These are phyloP conservation scores for Salvia splendens DNA, from an alignment of 257 asterid species.

Conservation along the genomic window DNA sequence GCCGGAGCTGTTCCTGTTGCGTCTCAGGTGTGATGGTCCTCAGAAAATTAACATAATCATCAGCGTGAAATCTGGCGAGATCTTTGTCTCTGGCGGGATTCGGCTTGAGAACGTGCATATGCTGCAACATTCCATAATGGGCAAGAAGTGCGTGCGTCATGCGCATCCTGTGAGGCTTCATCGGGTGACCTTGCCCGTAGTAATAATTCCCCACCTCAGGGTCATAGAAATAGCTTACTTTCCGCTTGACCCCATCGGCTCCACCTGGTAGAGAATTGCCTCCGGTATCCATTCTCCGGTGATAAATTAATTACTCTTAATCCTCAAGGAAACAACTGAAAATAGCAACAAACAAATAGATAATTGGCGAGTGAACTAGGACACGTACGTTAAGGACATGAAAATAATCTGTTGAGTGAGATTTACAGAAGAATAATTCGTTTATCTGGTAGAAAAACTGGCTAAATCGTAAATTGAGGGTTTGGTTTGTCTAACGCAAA, in stretches of 20 bases:
- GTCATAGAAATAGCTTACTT: slow-evolving; percentile 62
- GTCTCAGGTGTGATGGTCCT: slow-evolving; percentile 65
- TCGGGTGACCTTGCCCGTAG: slow-evolving; percentile 68
- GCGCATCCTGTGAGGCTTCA: slow-evolving; percentile 69
- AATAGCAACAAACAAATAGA: slow-evolving; percentile 15
- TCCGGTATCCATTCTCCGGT: slow-evolving; percentile 43
- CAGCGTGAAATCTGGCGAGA: slow-evolving; percentile 62
- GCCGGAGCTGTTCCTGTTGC: slow-evolving; percentile 65
- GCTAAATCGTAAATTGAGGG: not conserved
- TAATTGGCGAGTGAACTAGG: slow-evolving; percentile 18
- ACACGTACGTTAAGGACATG: not conserved
- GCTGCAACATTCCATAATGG: slow-evolving; percentile 60
- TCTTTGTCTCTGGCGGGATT: slow-evolving; percentile 67
- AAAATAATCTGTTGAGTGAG: not conserved
- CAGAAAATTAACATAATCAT: slow-evolving; percentile 56
- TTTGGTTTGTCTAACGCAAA: not conserved
- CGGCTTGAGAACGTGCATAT: slow-evolving; percentile 65
- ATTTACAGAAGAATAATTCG: not conserved
- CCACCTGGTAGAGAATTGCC: slow-evolving; percentile 59
- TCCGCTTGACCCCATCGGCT: slow-evolving; percentile 63
- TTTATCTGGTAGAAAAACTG: not conserved
- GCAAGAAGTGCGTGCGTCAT: slow-evolving; percentile 69
- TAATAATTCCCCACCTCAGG: slow-evolving; percentile 67
- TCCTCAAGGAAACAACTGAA: slow-evolving; percentile 10
- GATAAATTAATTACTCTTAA: not conserved